Evolutionary conservation across 2,329 filamentous ascomycete species (phyloP).

Genomic region (Fusarium austroafricanum): DNA sequence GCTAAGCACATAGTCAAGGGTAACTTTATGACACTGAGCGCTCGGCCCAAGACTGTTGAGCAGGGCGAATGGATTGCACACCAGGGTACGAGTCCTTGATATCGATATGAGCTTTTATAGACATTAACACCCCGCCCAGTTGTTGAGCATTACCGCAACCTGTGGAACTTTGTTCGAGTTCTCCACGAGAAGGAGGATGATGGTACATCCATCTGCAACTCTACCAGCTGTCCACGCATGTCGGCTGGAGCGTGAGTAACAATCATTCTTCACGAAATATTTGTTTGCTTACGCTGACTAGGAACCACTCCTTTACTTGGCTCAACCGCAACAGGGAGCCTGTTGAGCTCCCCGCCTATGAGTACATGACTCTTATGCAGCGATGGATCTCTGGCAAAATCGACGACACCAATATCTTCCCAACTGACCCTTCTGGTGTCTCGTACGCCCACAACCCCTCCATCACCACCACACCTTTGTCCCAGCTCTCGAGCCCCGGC

Average conservation of each 20-base stretch:
- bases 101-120: background rate
- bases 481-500: constrained; percentile 69
- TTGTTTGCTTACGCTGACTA: constrained; percentile 46
- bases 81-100: constrained; percentile 71
- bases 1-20: constrained; percentile 94
- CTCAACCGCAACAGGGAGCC: constrained; percentile 88
- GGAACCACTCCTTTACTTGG: constrained; percentile 97
- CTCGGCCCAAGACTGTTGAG: constrained; percentile 92
- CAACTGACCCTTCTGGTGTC: constrained; percentile 80
- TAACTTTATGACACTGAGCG: constrained; percentile 97
- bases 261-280: background rate
- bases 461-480: constrained; percentile 68
- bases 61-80: constrained; percentile 96
- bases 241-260: constrained; percentile 87
- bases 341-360: constrained; percentile 89
- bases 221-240: constrained; percentile 88
- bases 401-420: constrained; percentile 89
- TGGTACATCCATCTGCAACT: constrained; percentile 84
- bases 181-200: constrained; percentile 88
- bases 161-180: constrained; percentile 90
- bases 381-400: constrained; percentile 98
- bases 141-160: constrained; percentile 90
- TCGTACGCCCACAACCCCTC: constrained; percentile 73
- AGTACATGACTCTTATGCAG: constrained; percentile 96
- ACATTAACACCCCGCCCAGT: constrained; percentile 64